Evolutionary conservation across 2,329 filamentous ascomycete genomes (phyloP).

Genomic region (Exophiala xenobiotica): DNA sequence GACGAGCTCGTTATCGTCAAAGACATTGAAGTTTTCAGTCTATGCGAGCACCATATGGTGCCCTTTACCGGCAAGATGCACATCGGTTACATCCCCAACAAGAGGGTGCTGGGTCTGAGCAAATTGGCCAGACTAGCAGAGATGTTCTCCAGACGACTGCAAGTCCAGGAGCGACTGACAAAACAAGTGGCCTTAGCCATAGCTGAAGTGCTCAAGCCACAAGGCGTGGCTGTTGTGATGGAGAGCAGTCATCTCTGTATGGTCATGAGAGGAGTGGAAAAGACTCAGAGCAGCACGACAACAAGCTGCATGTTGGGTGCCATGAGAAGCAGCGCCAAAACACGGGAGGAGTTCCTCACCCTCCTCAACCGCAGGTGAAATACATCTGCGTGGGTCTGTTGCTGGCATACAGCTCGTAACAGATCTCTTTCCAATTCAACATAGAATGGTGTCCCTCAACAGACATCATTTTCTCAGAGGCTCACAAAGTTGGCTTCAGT

Average conservation of each 20-base stretch:
- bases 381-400: no score
- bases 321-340: constrained; percentile 90
- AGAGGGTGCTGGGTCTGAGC: constrained; percentile 89
- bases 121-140: constrained; percentile 95
- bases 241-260: constrained; percentile 96
- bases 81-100: constrained; percentile 93
- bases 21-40: constrained; percentile 90
- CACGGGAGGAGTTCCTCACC: constrained; percentile 90
- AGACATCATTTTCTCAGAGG: no score
- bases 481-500: no score
- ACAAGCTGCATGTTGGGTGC: constrained; percentile 98
- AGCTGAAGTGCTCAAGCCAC: constrained; percentile 87
- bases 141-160: constrained; percentile 89
- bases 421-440: no score
- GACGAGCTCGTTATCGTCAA: constrained; percentile 98
- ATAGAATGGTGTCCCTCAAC: no score
- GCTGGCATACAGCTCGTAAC: no score
- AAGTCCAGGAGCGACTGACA: constrained; percentile 94
- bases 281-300: constrained; percentile 81
- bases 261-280: constrained; percentile 98
- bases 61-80: constrained; percentile 99
- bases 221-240: constrained; percentile 96
- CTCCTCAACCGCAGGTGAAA: constrained; percentile 59
- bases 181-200: constrained; percentile 94
- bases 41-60: constrained; percentile 97